Evolutionary conservation across 139 green algal genomes (phyloP), one percentile per base, ranked within the genome.

Genomic region (Choricystis sp.): DNA sequence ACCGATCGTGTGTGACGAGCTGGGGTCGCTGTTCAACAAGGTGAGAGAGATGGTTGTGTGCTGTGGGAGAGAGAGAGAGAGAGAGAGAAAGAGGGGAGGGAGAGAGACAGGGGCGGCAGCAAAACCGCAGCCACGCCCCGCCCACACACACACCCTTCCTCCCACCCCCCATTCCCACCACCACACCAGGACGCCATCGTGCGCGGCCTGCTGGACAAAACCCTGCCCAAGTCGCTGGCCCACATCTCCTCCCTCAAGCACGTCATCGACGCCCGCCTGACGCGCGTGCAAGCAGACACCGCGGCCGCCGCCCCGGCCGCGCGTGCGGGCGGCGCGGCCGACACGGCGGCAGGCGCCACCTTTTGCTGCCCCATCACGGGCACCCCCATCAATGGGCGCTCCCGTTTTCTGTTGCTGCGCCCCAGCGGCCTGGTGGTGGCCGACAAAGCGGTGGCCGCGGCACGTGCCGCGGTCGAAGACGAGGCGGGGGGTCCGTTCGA

Each of bases 311-410:
- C 16, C 4, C n/a, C 22, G n/a, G 59, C 31, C 25, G 65, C 48
- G 3, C 21, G 20, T 72, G 31, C 28, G 25, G 61, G 29, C 31
- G 25, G 9, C 29, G 31, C 66, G 4, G 49, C 52, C 25, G 66
- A 68, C 49, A 67, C 27, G 29, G 66, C 52, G 9, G 59, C 57
- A 0, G 66, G 66, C 26, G 4, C n/a, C 2, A 66, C 62, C 2
- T 94, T 86, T 64, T 29, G 63, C n/a, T 94, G 86, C 73, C 86
- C 86, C 4, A 60, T 92, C 22, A 88, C 78, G 1, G 83, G 81
- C 1, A 25, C 70, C 26, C 55, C 75, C 26, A 49, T 89, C 3
- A 92, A 88, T 29, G 85, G 86, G 4, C 80, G 82, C 60, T 74
- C 61, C 63, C 68, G 69, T 21, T 87, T 87, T 57, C 49, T 74